Base-by-base conservation (phyloP, 164 flowering plant genomes). In the Macadamia integrifolia region DNA sequence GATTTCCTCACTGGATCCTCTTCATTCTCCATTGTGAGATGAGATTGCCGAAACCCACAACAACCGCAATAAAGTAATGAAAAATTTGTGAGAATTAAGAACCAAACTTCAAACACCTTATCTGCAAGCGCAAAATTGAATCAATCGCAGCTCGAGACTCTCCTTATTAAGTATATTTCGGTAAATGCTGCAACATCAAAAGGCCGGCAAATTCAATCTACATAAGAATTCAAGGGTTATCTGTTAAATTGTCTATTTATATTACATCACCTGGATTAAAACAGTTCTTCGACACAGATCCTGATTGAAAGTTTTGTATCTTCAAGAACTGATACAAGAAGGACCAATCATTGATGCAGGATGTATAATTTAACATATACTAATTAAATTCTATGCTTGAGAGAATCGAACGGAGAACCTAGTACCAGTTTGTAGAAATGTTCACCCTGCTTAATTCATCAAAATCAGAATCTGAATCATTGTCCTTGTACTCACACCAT, bases 401-500 rank as follows among this genome's bases (percentile, higher is more conserved):
- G 83, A 75, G 66, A 91, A 91, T 48, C 77, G 85, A 71, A 90
- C 80, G 30, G 90, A 85, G 73, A 85, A 94, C 61, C 92, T 97
- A 50, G 80, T 70, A 61, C 60, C 73, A n/a, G 85, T 84, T 84
- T 29, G 72, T 74, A 1, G 83, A 73, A 17, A 85, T 75, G 55
- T 80, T 76, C 8, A 73, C 62, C 15, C 79, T 74, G 50, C 85
- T 84, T 61, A 85, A 84, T 2, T 86, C 93, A 1, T 92, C 93
- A 72, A 85, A 76, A 73, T 94, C 99, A 1, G 97, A 89, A 74
- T 89, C 97, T 4, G 88, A 84, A 58, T 62, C 90, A 74, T 73
- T 67, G 44, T 75, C 84, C 56, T 77, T 68, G 68, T 75, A 72
- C 40, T 76, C 83, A 66, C 72, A 28, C 87, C 88, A 85, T 9